Conservation (phyloP, 108 stramenopile species). For the Pseudonitzschia pungens region DNA sequence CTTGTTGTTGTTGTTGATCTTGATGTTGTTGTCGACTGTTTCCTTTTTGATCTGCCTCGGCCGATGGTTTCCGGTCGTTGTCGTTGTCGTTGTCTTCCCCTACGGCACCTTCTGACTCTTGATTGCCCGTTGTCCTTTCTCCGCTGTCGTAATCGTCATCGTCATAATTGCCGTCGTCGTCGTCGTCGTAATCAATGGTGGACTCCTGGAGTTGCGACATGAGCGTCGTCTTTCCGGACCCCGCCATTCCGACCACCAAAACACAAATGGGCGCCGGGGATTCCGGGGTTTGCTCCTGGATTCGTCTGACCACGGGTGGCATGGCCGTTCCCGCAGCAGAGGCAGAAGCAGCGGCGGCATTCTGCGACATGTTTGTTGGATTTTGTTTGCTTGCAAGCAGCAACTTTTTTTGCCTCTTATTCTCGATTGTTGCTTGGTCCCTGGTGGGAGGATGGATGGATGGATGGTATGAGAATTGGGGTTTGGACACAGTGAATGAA, state of each 20-base stretch:
- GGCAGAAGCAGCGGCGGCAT: background rate
- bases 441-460: too few relatives aligned
- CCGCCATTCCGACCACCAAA: slow-evolving; percentile 93
- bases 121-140: slow-evolving; percentile 16
- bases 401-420: background rate
- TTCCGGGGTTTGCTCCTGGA: slow-evolving; percentile 24
- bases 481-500: too few relatives aligned
- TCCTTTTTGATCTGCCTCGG: background rate
- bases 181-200: slow-evolving; percentile 32
- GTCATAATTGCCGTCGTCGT: background rate
- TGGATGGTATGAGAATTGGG: too few relatives aligned
- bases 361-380: background rate
- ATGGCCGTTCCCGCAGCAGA: background rate
- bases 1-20: background rate
- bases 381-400: too few relatives aligned
- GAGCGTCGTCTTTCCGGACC: slow-evolving; percentile 88
- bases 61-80: background rate
- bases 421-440: too few relatives aligned
- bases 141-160: slow-evolving; percentile 24
- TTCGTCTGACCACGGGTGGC: slow-evolving; percentile 45
- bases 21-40: background rate
- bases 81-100: background rate
- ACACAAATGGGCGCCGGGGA: slow-evolving; percentile 68
- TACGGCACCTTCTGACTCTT: slow-evolving; percentile 1
- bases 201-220: slow-evolving; percentile 72